A percentile compares a stretch with the other conserved stretches of the same genome.
phyloP scores from a whole-genome alignment of 305 asterid species.

The Fraxinus ornus region DNA sequence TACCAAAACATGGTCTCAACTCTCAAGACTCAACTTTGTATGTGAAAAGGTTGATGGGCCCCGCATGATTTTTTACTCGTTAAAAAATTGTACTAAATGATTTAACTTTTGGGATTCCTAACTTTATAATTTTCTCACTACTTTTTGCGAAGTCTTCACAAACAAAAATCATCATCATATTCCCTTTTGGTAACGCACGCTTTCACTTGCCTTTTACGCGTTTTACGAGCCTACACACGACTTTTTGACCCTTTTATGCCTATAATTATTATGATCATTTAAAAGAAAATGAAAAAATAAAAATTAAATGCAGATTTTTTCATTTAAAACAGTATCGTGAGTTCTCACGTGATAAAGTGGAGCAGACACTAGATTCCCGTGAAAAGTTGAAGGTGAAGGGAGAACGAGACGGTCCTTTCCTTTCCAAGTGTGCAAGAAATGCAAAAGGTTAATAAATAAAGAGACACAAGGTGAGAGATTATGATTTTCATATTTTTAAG shows the following conservation, averaged over 20 bases:
- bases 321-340: background rate
- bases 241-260: conserved; percentile 29
- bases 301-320: background rate
- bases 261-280: background rate
- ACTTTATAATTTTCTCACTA: conserved; percentile 23
- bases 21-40: conserved; percentile 6
- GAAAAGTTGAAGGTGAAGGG: background rate
- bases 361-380: background rate
- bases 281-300: background rate
- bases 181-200: conserved; percentile 79
- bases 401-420: conserved; percentile 22
- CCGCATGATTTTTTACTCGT: conserved; percentile 17
- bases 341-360: background rate
- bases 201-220: conserved; percentile 78
- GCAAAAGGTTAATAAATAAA: conserved; percentile 3
- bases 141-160: conserved; percentile 42
- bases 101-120: conserved; percentile 38
- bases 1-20: too few species aligned
- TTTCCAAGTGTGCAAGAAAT: conserved; percentile 33
- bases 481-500: too few species aligned
- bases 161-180: conserved; percentile 58
- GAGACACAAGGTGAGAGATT: too few species aligned
- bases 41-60: conserved; percentile 25
- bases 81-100: conserved; percentile 18
- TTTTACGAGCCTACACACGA: conserved; percentile 40